Evolutionary conservation across 2,329 filamentous ascomycete genomes (phyloP), one percentile per base, ranked within the genome.

Genomic region (Exophiala alcalophila): DNA sequence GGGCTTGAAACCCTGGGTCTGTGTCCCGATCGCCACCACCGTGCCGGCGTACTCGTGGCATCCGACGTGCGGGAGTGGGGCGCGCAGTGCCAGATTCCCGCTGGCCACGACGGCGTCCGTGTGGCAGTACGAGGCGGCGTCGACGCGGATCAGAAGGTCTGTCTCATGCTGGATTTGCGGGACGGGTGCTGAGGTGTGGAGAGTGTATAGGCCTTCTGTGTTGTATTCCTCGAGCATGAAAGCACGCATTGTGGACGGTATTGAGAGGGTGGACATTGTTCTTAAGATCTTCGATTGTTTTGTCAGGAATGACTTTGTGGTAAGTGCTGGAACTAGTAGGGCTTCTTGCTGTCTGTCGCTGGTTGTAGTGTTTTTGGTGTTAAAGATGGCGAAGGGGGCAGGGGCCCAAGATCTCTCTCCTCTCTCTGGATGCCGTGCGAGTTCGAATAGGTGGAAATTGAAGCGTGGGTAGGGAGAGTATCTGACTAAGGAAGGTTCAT

Each of bases 41-140:
- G 62, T 68, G 10, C 70, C 69, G 0, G 68, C 67, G 40, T 71
- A 71, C 40, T 73, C 70, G 52, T 72, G 69, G 40, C 64, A 66
- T 25, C 68, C 64, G 24, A 71, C 56, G 49, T 70, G 69, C 5
- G 70, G 70, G 2, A 60, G 59, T 19, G 61, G 49, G 2, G 54
- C 56, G 5, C 53, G 55, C 59, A 66, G 60, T 25, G 59, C 50
- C n/a, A n/a, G n/a, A n/a, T n/a, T n/a, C 10, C 64, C 65, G 25
- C 60, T 47, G 20, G 64, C 61, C 12, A 68, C 55, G 6, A 66
- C 61, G 18, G 55, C 60, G 38, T 68, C 65, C 8, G 68, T 72
- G 51, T 72, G 69, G 55, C 68, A 72, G 51, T 72, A 73, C 1
- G 67, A 71, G 7, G 68, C 68, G 4, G 70, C 70, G 33, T 67